These are phyloP conservation scores for Alternaria triticimaculans DNA, from an alignment of 2,329 filamentous ascomycete genomes.

Conservation along the genomic window DNA sequence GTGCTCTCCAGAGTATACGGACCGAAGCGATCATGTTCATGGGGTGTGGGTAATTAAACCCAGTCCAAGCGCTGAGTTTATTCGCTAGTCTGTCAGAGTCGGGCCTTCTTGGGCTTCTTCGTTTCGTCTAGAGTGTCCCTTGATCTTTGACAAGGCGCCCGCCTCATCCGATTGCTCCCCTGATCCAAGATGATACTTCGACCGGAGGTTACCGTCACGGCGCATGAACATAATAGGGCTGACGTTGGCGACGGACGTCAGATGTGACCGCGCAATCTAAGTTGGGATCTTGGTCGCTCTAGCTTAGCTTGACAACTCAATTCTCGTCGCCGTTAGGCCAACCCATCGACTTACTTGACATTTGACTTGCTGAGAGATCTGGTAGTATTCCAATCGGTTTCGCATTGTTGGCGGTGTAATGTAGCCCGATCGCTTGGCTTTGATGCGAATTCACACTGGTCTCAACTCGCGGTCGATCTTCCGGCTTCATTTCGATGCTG, in stretches of 20 bases:
- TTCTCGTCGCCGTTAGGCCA: background rate
- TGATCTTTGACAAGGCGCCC: background rate
- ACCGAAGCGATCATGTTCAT: slow-evolving; percentile 6
- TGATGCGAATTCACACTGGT: background rate
- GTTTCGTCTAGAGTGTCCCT: slow-evolving; percentile 10
- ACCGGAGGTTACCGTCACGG: background rate
- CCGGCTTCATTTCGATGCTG: slow-evolving; percentile 15
- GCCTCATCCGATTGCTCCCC: slow-evolving; percentile 2
- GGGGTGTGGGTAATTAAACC: background rate
- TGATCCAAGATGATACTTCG: background rate
- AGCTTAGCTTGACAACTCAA: background rate
- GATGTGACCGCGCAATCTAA: background rate
- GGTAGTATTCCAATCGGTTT: background rate
- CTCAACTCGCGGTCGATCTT: background rate
- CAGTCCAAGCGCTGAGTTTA: slow-evolving; percentile 6
- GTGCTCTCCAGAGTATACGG: background rate
- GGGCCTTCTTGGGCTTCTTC: slow-evolving; percentile 7
- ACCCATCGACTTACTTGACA: background rate
- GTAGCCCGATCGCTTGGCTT: background rate
- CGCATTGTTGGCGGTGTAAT: background rate
- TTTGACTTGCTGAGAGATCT: background rate
- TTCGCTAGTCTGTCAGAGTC: background rate
- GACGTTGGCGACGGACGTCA: background rate
- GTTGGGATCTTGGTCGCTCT: background rate
- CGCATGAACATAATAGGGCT: background rate